These are phyloP conservation scores for Spergularia marina DNA, from an alignment of 148 eudicot species.

Conservation along the genomic window DNA sequence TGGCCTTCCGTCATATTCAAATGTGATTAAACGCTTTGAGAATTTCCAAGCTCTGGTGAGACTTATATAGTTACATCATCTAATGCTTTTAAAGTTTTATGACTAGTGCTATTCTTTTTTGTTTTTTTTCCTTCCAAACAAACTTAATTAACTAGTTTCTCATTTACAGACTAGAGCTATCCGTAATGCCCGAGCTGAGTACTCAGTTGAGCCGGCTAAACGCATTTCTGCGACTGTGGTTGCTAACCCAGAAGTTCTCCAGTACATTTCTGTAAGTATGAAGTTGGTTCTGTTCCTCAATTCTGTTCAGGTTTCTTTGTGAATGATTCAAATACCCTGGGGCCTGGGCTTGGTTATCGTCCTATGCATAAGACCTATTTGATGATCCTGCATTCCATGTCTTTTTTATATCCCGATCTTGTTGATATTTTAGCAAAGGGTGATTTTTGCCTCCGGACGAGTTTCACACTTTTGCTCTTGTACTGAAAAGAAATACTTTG, in stretches of 20 bases:
- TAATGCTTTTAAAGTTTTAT: not conserved
- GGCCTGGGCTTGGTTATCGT: not conserved
- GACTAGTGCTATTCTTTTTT: not conserved
- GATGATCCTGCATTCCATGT: no score
- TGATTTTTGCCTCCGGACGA: no score
- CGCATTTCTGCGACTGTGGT: slow-evolving; percentile 89
- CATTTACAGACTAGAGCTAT: slow-evolving; percentile 69
- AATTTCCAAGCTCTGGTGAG: slow-evolving; percentile 91
- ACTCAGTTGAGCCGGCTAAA: slow-evolving; percentile 90
- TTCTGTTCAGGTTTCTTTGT: slow-evolving; percentile 1
- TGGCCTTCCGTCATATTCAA: slow-evolving; percentile 67
- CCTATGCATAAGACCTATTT: no score
- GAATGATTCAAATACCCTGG: not conserved
- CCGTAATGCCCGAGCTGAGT: slow-evolving; percentile 96
- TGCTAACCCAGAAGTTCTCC: slow-evolving; percentile 76
- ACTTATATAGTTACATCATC: slow-evolving; percentile 4
- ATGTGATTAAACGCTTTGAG: slow-evolving; percentile 73
- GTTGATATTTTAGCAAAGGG: no score
- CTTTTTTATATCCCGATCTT: no score
- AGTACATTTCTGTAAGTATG: slow-evolving; percentile 83
- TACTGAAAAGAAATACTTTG: no score
- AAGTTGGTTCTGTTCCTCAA: not conserved
- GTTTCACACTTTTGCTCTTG: no score
- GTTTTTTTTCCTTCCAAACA: not conserved
- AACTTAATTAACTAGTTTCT: slow-evolving; percentile 9